Evolutionary conservation across 768 basidiomycete species (phyloP).

Genomic region (Leccinellum luteum): DNA sequence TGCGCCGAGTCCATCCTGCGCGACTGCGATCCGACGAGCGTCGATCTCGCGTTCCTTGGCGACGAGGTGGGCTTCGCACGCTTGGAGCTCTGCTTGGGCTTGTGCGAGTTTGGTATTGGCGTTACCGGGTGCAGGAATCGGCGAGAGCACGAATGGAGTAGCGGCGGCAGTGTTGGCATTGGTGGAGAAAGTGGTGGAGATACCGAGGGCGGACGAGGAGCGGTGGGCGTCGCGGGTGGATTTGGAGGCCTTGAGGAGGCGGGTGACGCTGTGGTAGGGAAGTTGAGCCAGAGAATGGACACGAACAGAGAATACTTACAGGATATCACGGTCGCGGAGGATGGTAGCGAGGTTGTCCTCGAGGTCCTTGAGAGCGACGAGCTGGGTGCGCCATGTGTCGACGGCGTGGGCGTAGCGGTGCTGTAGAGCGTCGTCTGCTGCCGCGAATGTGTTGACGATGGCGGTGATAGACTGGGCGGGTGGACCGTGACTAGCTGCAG

Average conservation of each 20-base stretch:
- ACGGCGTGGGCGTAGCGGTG: slow-evolving; percentile 56
- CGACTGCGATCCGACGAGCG: slow-evolving; percentile 46
- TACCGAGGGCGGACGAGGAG: slow-evolving; percentile 31
- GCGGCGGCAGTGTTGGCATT: slow-evolving; percentile 24
- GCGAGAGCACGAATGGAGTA: neutral
- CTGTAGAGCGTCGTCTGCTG: slow-evolving; percentile 64
- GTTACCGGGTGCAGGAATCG: slow-evolving; percentile 3
- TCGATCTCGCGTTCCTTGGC: slow-evolving; percentile 66
- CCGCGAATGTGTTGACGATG: slow-evolving; percentile 56
- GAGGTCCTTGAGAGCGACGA: slow-evolving; percentile 57
- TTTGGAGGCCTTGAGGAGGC: slow-evolving; percentile 77
- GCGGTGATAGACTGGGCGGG: slow-evolving; percentile 24
- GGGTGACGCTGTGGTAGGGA: slow-evolving; percentile 54
- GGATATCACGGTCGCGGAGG: slow-evolving; percentile 69
- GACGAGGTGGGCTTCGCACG: slow-evolving; percentile 75
- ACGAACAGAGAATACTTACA: slow-evolving; percentile 46
- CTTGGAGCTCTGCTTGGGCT: slow-evolving; percentile 77
- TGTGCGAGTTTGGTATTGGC: slow-evolving; percentile 49
- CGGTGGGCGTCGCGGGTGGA: slow-evolving; percentile 37
- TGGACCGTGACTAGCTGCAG: slow-evolving; percentile 61
- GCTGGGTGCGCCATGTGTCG: slow-evolving; percentile 62
- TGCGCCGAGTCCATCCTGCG: slow-evolving; percentile 59
- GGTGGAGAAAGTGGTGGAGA: slow-evolving; percentile 42
- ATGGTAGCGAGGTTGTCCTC: slow-evolving; percentile 75
- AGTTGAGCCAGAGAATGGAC: neutral